Conservation (phyloP, 2,329 filamentous ascomycete genomes). For the Trichoderma sp. region DNA sequence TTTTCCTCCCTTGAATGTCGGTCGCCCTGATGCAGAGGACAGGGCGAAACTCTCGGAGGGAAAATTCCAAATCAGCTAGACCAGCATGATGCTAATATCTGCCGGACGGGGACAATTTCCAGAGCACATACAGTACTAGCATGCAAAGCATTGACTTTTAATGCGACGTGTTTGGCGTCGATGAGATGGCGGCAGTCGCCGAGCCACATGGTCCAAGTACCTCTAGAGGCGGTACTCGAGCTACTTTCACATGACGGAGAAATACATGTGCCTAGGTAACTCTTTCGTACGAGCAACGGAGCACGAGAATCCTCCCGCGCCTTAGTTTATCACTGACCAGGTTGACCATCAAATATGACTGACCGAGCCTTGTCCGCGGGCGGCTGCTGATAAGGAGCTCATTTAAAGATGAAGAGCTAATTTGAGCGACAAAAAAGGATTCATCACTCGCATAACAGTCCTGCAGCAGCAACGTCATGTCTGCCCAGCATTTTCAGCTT, state of each 20-base stretch:
- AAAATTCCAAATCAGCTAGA: constrained; percentile 13
- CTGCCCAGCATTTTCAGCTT: neutral
- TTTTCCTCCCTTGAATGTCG: neutral
- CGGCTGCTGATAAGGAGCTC: constrained; percentile 3
- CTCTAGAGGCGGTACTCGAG: neutral
- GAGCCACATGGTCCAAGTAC: neutral
- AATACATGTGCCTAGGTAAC: constrained; percentile 14
- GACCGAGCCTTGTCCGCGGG: neutral
- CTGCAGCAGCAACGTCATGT: neutral
- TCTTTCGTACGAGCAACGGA: neutral
- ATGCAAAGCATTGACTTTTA: constrained; percentile 10
- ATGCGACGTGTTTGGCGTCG: neutral
- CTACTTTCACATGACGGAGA: constrained; percentile 17
- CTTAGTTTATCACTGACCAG: constrained; percentile 1
- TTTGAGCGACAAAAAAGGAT: neutral
- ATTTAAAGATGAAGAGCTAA: neutral
- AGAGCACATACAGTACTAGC: neutral
- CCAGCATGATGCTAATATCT: constrained; percentile 5
- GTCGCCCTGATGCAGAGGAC: neutral
- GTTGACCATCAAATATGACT: neutral
- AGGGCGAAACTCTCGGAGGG: neutral
- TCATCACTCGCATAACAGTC: neutral
- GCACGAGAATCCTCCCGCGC: neutral
- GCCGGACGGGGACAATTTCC: neutral
- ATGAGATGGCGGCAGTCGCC: neutral